Evolutionary conservation across 768 basidiomycete genomes (phyloP).

Genomic region (Russula sp.): DNA sequence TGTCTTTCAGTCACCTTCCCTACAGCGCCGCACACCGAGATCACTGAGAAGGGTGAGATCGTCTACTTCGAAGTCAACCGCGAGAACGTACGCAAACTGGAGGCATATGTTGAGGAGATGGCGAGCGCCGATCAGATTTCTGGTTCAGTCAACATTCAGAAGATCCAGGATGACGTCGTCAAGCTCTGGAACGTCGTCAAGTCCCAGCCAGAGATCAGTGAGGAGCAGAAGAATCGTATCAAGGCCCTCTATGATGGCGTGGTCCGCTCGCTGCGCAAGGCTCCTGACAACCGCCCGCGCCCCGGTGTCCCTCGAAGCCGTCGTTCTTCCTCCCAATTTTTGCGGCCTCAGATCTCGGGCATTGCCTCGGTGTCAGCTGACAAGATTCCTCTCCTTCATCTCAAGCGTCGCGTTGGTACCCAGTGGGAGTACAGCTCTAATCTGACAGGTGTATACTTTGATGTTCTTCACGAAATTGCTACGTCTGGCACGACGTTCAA

Average conservation of each 20-base stretch:
- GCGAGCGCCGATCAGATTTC: constrained; percentile 88
- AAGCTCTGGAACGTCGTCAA: constrained; percentile 98
- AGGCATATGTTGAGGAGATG: constrained; percentile 98
- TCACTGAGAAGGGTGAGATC: constrained; percentile 91
- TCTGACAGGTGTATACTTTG: constrained; percentile 90
- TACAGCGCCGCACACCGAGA: constrained; percentile 92
- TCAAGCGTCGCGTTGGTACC: constrained; percentile 93
- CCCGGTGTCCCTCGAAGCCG: constrained; percentile 54
- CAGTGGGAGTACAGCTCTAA: constrained; percentile 98
- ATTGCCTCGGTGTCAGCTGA: constrained; percentile 73
- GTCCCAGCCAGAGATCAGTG: constrained; percentile 93
- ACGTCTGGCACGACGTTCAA: constrained; percentile 98
- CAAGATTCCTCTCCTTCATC: constrained; percentile 89
- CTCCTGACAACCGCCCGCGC: constrained; percentile 56
- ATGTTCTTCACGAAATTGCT: constrained; percentile 96
- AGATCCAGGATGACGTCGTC: constrained; percentile 94
- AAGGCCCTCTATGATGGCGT: constrained; percentile 95
- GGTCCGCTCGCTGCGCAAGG: constrained; percentile 83
- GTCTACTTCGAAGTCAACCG: constrained; percentile 93
- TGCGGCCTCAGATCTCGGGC: constrained; percentile 80
- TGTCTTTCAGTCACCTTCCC: constrained; percentile 83
- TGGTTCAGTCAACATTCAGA: constrained; percentile 85
- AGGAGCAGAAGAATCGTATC: constrained; percentile 94
- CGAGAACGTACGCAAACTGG: constrained; percentile 93
- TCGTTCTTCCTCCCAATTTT: constrained; percentile 94